These are phyloP conservation scores for Calvatia gigantea DNA, from an alignment of 768 basidiomycete species.

Conservation along the genomic window DNA sequence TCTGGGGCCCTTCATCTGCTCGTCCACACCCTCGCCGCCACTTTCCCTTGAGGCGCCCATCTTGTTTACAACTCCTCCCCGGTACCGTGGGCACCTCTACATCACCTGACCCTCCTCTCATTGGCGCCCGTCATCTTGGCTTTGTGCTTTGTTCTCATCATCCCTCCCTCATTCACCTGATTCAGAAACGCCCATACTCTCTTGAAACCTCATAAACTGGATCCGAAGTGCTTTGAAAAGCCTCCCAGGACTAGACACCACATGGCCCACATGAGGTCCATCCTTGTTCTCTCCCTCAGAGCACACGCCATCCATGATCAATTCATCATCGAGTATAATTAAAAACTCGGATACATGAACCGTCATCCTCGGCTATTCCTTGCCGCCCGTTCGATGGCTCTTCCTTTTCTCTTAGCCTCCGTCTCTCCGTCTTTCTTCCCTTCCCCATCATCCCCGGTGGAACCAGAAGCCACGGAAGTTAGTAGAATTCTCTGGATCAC, in stretches of 20 bases:
- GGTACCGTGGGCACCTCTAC: constrained; percentile 28
- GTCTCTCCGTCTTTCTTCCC: constrained; percentile 19
- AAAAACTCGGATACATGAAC: constrained; percentile 23
- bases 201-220: constrained; percentile 48
- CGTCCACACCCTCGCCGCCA: constrained; percentile 13
- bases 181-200: constrained; percentile 14
- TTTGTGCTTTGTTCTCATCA: not conserved
- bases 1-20: not conserved
- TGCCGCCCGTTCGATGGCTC: constrained; percentile 20
- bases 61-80: constrained; percentile 31
- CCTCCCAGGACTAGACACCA: constrained; percentile 27
- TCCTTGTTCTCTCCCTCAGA: constrained; percentile 11
- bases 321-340: constrained; percentile 7
- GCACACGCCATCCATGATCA: constrained; percentile 5
- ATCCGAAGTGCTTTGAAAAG: constrained; percentile 61
- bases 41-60: constrained; percentile 17
- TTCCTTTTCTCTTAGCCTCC: constrained; percentile 14
- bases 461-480: constrained; percentile 6
- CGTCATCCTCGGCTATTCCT: constrained; percentile 25
- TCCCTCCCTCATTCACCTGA: no score
- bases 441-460: constrained; percentile 13
- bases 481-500: constrained; percentile 35
- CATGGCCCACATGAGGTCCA: constrained; percentile 16
- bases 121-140: constrained; percentile 14
- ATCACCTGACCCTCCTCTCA: constrained; percentile 15